Base-by-base conservation (phyloP, 805 yeast species). In the Saccharomyces kudriavzevii region DNA sequence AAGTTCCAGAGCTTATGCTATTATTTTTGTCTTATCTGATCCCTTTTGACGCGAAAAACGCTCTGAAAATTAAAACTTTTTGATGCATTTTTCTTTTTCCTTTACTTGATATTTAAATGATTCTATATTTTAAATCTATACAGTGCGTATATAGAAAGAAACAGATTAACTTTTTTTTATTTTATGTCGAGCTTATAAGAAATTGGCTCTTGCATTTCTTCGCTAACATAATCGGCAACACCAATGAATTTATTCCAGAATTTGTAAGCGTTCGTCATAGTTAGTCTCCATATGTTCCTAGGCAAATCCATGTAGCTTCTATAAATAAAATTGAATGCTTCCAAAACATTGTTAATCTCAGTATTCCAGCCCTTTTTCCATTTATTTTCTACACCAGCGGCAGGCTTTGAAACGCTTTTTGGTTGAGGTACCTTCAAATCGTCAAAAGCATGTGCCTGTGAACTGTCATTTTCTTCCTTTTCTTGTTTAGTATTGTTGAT, bases 181-280 rank as follows among this genome's bases (percentile, higher is more conserved):
- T 60, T 58, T 24, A 64, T 49, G 35, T 61, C 58, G 28, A 65
- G 48, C 30, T 54, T 60, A 52, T 65, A 63, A 6, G 53, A 56
- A 22, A 48, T 49, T 25, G 63, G 60, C 45, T 63, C 57, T 13
- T 58, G 55, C 5, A 58, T 64, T 28, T 55, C 63, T 48, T 67
- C 70, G 25, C 49, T 58, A 14, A 64, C 52, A 49, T 62, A 59
- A 45, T 69, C 66, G 22, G 76, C 55, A 27, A 67, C 77, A n/a
- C 96, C 96, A 53, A 89, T 76, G 64, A 89, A 87, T 40, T 66
- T 67, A 63, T 85, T 83, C 97, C 97, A 92, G 67, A 79, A 76
- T 43, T 75, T 72, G 54, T 77, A 78, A 40, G 79, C 48, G 56
- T 82, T 74, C 52, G 76, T 71, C 49, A 89, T 58, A 9, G 71